Evolutionary conservation across 2,329 filamentous ascomycete genomes (phyloP).

Genomic region (Colletotrichum liaoningense): DNA sequence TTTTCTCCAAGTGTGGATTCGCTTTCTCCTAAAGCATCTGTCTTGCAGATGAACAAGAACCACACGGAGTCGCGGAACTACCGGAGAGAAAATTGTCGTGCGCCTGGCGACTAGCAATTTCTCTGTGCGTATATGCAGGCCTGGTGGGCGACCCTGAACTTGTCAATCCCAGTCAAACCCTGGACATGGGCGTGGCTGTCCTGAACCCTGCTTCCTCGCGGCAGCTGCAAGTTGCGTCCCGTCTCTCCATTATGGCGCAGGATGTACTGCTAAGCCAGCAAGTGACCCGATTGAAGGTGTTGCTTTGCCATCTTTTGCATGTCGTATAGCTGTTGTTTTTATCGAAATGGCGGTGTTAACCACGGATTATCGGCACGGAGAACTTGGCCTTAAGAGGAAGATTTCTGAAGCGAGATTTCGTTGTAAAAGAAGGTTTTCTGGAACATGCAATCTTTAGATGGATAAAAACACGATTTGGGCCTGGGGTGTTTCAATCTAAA

Average conservation of each 20-base stretch:
- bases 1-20: conserved; percentile 23
- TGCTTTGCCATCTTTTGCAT: not conserved
- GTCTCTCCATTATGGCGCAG: not conserved
- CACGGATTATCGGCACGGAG: not conserved
- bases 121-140: not conserved
- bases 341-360: too few species aligned
- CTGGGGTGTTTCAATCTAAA: not conserved
- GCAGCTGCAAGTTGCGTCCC: not conserved
- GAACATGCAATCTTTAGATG: not conserved
- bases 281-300: not conserved
- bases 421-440: not conserved
- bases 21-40: not conserved
- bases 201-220: not conserved
- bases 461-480: not conserved
- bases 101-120: not conserved
- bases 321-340: not conserved
- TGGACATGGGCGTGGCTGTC: not conserved
- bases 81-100: not conserved
- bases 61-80: not conserved
- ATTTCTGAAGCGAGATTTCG: not conserved
- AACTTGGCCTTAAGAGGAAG: not conserved
- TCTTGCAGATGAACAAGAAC: conserved; percentile 5
- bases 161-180: not conserved
- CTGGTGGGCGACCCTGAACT: not conserved
- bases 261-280: not conserved